Evolutionary conservation across 352 stramenopile genomes (phyloP).

Genomic region (Pythium vanterpoolii): DNA sequence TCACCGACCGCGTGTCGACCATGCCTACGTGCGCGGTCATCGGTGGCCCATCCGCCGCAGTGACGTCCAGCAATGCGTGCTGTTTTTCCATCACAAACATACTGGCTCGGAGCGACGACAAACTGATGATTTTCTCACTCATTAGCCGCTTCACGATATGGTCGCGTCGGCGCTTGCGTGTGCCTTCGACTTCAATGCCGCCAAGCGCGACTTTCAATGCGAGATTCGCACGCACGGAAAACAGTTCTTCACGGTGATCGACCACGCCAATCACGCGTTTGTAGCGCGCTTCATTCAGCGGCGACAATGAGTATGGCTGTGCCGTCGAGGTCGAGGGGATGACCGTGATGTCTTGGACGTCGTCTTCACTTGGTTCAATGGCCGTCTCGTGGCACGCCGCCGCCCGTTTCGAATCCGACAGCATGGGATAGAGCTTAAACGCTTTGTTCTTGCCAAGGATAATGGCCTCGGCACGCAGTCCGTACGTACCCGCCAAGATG

Average conservation of each 20-base stretch:
- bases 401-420: slow-evolving; percentile 12
- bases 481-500: slow-evolving; percentile 65
- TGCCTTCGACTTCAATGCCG: slow-evolving; percentile 54
- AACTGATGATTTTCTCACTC: slow-evolving; percentile 72
- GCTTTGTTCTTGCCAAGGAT: slow-evolving; percentile 83
- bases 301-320: not conserved
- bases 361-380: slow-evolving; percentile 1
- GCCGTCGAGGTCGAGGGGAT: slow-evolving; percentile 13
- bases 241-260: slow-evolving; percentile 25
- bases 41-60: slow-evolving; percentile 6
- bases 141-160: slow-evolving; percentile 62
- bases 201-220: slow-evolving; percentile 60
- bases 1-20: slow-evolving; percentile 69
- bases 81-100: slow-evolving; percentile 71
- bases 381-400: not conserved
- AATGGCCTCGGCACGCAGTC: slow-evolving; percentile 65
- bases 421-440: slow-evolving; percentile 58
- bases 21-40: slow-evolving; percentile 38
- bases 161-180: slow-evolving; percentile 45
- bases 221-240: slow-evolving; percentile 47
- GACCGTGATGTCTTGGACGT: slow-evolving; percentile 20
- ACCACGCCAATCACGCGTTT: slow-evolving; percentile 17
- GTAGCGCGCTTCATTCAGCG: slow-evolving; percentile 9
- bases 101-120: slow-evolving; percentile 73
- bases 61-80: slow-evolving; percentile 14